phyloP scores from a whole-genome alignment of 768 basidiomycete genomes.

The Rhodotorula taiwanensis region DNA sequence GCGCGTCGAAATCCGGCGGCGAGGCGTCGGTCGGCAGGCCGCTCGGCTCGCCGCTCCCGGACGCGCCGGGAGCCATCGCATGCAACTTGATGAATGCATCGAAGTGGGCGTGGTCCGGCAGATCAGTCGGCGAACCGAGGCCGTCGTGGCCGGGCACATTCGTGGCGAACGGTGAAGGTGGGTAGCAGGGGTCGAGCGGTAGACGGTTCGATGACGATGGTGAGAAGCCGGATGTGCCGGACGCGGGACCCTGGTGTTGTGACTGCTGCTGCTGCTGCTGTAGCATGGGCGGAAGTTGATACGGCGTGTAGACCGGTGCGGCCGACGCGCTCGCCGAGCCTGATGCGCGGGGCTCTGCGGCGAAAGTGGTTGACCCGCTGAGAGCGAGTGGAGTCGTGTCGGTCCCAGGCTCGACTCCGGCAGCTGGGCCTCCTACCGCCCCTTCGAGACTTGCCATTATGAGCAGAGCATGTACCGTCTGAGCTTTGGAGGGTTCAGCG shows the following conservation, averaged over 20 bases:
- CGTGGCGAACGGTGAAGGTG: neutral
- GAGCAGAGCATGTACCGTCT: too few species aligned
- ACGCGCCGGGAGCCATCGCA: neutral
- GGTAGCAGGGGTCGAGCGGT: neutral
- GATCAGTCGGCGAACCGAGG: neutral
- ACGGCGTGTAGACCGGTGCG: slow-evolving; percentile 9
- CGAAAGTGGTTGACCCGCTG: too few species aligned
- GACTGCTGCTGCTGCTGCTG: too few species aligned
- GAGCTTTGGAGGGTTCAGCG: too few species aligned
- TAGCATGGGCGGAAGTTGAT: neutral
- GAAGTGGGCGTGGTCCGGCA: neutral
- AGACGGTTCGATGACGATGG: neutral
- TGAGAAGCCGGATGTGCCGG: neutral
- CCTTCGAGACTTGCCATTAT: too few species aligned
- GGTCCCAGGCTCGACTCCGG: too few species aligned
- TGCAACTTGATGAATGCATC: neutral
- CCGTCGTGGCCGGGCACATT: neutral
- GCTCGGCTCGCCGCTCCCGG: neutral
- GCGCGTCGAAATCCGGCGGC: neutral
- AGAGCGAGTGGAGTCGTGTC: too few species aligned
- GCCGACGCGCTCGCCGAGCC: too few species aligned
- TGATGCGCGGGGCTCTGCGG: too few species aligned
- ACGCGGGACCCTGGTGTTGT: too few species aligned
- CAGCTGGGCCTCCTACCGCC: too few species aligned
- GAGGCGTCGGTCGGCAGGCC: neutral